These are phyloP conservation scores for Cucurbita ficifolia DNA, from an alignment of 306 rosid species.

Conservation along the genomic window DNA sequence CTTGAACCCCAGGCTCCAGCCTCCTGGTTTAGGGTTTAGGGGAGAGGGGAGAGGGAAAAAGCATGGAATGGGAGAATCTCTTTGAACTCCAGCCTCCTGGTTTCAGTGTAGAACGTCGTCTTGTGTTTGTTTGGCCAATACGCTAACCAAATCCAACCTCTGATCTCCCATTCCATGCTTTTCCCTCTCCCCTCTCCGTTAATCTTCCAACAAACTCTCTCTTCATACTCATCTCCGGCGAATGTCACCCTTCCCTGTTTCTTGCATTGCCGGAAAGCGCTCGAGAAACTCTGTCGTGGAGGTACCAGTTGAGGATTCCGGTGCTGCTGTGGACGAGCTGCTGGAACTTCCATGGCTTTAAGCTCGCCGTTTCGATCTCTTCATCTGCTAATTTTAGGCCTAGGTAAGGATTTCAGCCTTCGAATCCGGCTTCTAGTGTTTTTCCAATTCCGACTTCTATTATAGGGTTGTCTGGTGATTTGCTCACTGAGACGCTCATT, in stretches of 20 bases:
- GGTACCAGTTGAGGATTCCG: slow-evolving; percentile 74
- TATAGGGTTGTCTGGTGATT: slow-evolving; percentile 68
- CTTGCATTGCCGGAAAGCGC: slow-evolving; percentile 69
- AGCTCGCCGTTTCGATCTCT: slow-evolving; percentile 43
- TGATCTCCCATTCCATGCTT: slow-evolving; percentile 78
- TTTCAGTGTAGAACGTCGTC: slow-evolving; percentile 56
- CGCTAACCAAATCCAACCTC: slow-evolving; percentile 85
- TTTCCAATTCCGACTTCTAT: slow-evolving; percentile 48
- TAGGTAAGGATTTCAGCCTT: slow-evolving; percentile 38
- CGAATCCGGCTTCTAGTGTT: slow-evolving; percentile 58
- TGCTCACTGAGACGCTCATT: slow-evolving; percentile 57
- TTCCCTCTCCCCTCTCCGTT: slow-evolving; percentile 49
- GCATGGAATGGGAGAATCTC: background rate
- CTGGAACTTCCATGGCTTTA: slow-evolving; percentile 89
- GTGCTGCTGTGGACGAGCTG: slow-evolving; percentile 57
- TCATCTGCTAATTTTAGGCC: slow-evolving; percentile 48
- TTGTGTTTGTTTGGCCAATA: slow-evolving; percentile 82
- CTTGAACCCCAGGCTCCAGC: slow-evolving; percentile 37
- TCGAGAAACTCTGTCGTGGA: slow-evolving; percentile 49
- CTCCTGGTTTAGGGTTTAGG: slow-evolving; percentile 35
- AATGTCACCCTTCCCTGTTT: slow-evolving; percentile 81
- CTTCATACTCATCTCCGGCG: slow-evolving; percentile 81
- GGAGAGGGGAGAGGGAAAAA: no score
- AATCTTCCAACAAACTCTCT: slow-evolving; percentile 69
- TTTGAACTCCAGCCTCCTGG: slow-evolving; percentile 67